Conservation (phyloP, 1,139 yeast genomes). For the Suhomyces taliae region DNA sequence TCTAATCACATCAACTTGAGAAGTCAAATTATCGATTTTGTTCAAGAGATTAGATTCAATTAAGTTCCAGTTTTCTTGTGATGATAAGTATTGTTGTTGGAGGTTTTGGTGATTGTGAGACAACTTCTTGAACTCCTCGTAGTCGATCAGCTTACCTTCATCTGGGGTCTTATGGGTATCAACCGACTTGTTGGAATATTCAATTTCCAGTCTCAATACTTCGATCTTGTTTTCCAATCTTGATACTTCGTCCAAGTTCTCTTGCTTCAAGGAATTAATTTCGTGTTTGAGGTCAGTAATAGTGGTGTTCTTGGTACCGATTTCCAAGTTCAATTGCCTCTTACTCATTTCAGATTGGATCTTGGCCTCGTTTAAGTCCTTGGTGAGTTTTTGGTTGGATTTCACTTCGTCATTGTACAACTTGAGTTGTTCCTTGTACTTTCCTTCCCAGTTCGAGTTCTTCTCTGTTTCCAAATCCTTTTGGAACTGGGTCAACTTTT, state of each 20-base stretch:
- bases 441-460: constrained; percentile 36
- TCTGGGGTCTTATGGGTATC: constrained; percentile 1
- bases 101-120: constrained; percentile 48
- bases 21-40: constrained; percentile 47
- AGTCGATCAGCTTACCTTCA: constrained; percentile 19
- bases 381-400: constrained; percentile 27
- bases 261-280: constrained; percentile 31
- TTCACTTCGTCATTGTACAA: constrained; percentile 36
- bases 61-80: constrained; percentile 66
- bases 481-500: constrained; percentile 16
- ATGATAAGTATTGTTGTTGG: constrained; percentile 65
- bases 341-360: constrained; percentile 43
- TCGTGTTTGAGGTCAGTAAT: constrained; percentile 31
- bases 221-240: constrained; percentile 54
- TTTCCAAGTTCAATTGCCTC: constrained; percentile 37
- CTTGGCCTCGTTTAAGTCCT: constrained; percentile 38
- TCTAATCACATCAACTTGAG: constrained; percentile 35
- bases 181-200: constrained; percentile 12
- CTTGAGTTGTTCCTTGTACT: constrained; percentile 36
- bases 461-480: constrained; percentile 23
- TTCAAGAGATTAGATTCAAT: constrained; percentile 54
- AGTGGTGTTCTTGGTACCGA: constrained; percentile 28
- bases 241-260: constrained; percentile 45
- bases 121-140: constrained; percentile 41
- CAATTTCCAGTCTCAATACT: constrained; percentile 32